Evolutionary conservation across 2,329 filamentous ascomycete species (phyloP).

Genomic region (Paecilomyces variotii): DNA sequence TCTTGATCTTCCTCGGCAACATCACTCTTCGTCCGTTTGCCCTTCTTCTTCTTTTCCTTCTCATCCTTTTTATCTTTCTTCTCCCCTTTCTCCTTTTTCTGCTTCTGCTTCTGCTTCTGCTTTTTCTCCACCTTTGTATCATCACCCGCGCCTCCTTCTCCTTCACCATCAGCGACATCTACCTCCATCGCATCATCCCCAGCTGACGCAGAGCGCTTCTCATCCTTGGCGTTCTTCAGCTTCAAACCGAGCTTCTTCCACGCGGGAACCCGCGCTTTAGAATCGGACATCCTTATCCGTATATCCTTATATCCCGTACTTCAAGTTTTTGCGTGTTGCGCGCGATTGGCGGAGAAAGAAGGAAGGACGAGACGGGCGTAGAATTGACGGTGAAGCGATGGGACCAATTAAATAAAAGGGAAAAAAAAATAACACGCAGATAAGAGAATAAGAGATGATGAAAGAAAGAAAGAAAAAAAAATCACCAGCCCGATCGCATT

Average conservation of each 20-base stretch:
- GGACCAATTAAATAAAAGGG: too few relatives aligned
- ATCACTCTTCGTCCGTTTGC: conserved; percentile 3
- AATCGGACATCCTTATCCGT: not conserved
- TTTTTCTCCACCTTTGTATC: conserved; percentile 4
- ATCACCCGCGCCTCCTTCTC: not conserved
- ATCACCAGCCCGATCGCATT: too few relatives aligned
- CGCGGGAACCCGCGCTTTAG: conserved; percentile 39
- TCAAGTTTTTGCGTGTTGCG: too few relatives aligned
- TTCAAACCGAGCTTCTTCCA: conserved; percentile 56
- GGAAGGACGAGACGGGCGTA: too few relatives aligned
- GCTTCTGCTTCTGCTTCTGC: conserved; percentile 11
- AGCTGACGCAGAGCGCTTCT: not conserved
- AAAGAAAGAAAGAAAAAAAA: too few relatives aligned
- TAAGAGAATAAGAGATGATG: too few relatives aligned
- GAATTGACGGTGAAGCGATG: too few relatives aligned
- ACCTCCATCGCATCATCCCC: not conserved
- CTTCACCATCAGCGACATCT: not conserved
- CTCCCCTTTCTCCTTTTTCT: conserved; percentile 10
- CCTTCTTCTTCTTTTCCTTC: conserved; percentile 13
- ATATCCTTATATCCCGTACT: not conserved
- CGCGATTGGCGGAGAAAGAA: not conserved
- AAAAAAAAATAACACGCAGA: too few relatives aligned
- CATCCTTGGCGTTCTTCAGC: conserved; percentile 44
- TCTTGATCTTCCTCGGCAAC: not conserved
- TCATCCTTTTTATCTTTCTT: conserved; percentile 13